Evolutionary conservation across 2,329 filamentous ascomycete genomes (phyloP).

Genomic region (Penicillium italicum): DNA sequence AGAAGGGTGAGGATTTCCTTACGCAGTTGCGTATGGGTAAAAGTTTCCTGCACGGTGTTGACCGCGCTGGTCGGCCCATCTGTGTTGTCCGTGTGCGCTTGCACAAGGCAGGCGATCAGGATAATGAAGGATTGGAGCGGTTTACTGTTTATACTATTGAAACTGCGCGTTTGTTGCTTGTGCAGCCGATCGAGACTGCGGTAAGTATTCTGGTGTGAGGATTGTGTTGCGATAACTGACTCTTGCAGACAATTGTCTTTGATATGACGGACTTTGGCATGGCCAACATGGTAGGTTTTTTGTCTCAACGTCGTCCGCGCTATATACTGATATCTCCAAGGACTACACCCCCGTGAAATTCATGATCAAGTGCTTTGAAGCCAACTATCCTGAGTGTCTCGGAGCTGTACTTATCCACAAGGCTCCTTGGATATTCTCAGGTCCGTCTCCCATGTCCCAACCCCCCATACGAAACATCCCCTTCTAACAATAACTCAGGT

Average conservation of each 20-base stretch:
- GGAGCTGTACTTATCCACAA: conserved; percentile 92
- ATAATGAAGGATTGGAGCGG: conserved; percentile 73
- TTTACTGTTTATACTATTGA: conserved; percentile 95
- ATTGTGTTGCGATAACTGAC: conserved; percentile 19
- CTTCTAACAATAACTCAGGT: conserved; percentile 47
- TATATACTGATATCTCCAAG: conserved; percentile 38
- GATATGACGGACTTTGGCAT: conserved; percentile 93
- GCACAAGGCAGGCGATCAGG: conserved; percentile 79
- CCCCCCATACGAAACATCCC: not conserved
- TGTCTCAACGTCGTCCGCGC: not conserved
- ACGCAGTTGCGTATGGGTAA: conserved; percentile 84
- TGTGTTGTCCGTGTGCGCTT: conserved; percentile 79
- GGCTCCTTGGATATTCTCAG: conserved; percentile 94
- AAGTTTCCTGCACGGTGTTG: conserved; percentile 82
- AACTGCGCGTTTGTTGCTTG: conserved; percentile 79
- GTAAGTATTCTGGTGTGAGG: conserved; percentile 53
- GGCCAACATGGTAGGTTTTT: conserved; percentile 75
- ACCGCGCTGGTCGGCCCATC: conserved; percentile 80
- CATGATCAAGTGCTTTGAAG: conserved; percentile 99
- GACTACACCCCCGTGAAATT: conserved; percentile 97
- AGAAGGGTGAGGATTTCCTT: conserved; percentile 72
- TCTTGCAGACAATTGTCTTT: conserved; percentile 74
- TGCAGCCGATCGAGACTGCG: conserved; percentile 81
- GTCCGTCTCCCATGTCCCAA: conserved; percentile 44
- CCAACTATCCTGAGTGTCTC: conserved; percentile 92